Conservation (phyloP, 164 flowering plant genomes). For the Magnolia sinica region DNA sequence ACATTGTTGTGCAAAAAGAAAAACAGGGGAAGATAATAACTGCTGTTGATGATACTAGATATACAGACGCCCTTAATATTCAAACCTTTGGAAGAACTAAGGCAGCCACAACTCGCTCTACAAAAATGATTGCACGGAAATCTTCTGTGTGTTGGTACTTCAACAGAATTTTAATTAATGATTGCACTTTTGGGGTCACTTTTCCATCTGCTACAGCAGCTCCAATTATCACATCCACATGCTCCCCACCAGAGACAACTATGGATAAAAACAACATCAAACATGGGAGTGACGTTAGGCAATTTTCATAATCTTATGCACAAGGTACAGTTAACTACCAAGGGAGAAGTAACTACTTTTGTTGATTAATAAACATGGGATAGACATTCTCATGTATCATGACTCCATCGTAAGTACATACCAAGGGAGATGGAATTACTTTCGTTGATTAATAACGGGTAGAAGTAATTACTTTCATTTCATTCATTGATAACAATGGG, state of each 20-base stretch:
- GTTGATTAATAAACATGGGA: neutral
- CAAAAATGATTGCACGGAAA: constrained; percentile 97
- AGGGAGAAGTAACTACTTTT: neutral
- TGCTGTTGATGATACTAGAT: neutral
- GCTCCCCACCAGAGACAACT: constrained; percentile 99
- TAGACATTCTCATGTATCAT: no score
- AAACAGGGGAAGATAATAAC: neutral
- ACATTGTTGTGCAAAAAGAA: neutral
- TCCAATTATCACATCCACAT: constrained; percentile 89
- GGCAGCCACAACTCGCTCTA: constrained; percentile 96
- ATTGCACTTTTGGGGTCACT: constrained; percentile 98
- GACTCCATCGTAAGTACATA: no score
- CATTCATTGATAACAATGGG: no score
- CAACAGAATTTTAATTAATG: constrained; percentile 81
- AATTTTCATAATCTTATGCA: neutral
- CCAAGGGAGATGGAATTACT: neutral
- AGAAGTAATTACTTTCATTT: no score
- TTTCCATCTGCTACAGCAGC: constrained; percentile 99
- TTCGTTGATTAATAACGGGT: neutral
- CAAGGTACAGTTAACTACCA: neutral
- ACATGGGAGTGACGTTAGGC: neutral
- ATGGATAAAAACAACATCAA: constrained; percentile 1
- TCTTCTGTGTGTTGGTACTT: constrained; percentile 89
- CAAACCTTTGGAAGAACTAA: constrained; percentile 97
- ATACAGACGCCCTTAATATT: constrained; percentile 3